A percentile compares a stretch with the other conserved stretches of the same genome.
Conservation (phyloP, 2,329 filamentous ascomycete genomes). For the Alternaria tenuissima region DNA sequence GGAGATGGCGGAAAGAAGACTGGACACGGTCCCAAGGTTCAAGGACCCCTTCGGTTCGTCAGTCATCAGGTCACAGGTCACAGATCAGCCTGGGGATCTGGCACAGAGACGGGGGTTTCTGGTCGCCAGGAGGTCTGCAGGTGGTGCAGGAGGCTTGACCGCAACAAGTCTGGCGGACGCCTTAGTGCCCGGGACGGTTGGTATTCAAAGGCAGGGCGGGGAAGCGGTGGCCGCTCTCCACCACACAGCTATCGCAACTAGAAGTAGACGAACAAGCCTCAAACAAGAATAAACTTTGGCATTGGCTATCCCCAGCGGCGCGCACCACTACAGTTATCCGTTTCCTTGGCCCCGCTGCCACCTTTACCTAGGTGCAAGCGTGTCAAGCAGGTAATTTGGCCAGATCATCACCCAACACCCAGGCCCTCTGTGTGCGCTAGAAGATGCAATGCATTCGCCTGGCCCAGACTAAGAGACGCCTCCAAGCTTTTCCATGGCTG, state of each 20-base stretch:
- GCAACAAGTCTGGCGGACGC: slow-evolving; percentile 15
- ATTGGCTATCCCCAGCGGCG: neutral
- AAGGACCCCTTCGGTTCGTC: slow-evolving; percentile 24
- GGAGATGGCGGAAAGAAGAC: slow-evolving; percentile 23
- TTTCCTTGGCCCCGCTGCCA: neutral
- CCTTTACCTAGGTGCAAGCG: neutral
- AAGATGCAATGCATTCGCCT: slow-evolving; percentile 20
- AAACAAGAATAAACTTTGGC: slow-evolving; percentile 3
- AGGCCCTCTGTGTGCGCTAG: slow-evolving; percentile 6
- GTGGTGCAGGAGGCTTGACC: slow-evolving; percentile 22
- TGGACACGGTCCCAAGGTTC: slow-evolving; percentile 21
- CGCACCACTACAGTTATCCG: slow-evolving; percentile 1
- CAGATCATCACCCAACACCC: neutral
- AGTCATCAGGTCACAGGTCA: slow-evolving; percentile 33
- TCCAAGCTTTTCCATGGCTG: slow-evolving; percentile 5
- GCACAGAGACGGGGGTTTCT: slow-evolving; percentile 27
- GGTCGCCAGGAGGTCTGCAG: slow-evolving; percentile 33
- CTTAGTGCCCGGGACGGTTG: slow-evolving; percentile 33
- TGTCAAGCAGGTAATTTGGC: neutral
- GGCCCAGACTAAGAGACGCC: slow-evolving; percentile 18
- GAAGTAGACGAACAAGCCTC: neutral
- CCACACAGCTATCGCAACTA: slow-evolving; percentile 14
- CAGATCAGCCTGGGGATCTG: slow-evolving; percentile 26
- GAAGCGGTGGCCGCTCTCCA: slow-evolving; percentile 20
- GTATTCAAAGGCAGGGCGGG: slow-evolving; percentile 24